Conservation (phyloP, 2,329 filamentous ascomycete species). For the Colletotrichum brevisporum region DNA sequence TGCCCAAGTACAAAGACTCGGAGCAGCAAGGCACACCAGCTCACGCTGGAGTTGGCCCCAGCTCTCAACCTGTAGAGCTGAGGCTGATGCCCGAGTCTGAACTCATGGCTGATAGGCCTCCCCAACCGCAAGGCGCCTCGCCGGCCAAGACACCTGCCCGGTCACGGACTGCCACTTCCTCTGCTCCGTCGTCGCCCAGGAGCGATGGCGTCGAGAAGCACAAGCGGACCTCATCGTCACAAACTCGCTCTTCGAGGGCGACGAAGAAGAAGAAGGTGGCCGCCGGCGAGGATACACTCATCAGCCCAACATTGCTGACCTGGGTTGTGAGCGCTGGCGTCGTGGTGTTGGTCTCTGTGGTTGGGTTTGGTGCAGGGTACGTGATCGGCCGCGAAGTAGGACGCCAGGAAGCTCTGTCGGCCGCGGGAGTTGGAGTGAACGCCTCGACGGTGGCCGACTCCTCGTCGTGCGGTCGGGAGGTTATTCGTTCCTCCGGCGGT, state of each 20-base stretch:
- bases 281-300: constrained; percentile 54
- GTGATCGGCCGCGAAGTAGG: constrained; percentile 78
- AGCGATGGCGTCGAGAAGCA: constrained; percentile 57
- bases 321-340: constrained; percentile 78
- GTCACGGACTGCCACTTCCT: constrained; percentile 45
- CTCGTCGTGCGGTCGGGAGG: constrained; percentile 66
- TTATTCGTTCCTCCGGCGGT: constrained; percentile 65
- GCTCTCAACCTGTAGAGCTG: constrained; percentile 70
- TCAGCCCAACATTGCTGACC: constrained; percentile 73
- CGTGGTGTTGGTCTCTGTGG: constrained; percentile 76
- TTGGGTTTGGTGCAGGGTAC: constrained; percentile 78
- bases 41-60: constrained; percentile 58
- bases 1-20: constrained; percentile 74
- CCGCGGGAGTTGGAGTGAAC: constrained; percentile 58
- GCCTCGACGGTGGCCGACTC: constrained; percentile 57
- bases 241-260: constrained; percentile 56
- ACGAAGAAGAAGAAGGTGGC: constrained; percentile 73
- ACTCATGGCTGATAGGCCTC: constrained; percentile 58
- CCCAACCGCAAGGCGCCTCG: constrained; percentile 41
- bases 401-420: constrained; percentile 68
- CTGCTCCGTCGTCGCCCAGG: constrained; percentile 39
- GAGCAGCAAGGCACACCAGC: constrained; percentile 49
- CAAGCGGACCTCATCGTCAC: constrained; percentile 62
- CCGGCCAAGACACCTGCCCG: constrained; percentile 48
- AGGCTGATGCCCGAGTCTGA: constrained; percentile 74